Evolutionary conservation across 768 basidiomycete species (phyloP).

Genomic region (Steccherinum ochraceum): DNA sequence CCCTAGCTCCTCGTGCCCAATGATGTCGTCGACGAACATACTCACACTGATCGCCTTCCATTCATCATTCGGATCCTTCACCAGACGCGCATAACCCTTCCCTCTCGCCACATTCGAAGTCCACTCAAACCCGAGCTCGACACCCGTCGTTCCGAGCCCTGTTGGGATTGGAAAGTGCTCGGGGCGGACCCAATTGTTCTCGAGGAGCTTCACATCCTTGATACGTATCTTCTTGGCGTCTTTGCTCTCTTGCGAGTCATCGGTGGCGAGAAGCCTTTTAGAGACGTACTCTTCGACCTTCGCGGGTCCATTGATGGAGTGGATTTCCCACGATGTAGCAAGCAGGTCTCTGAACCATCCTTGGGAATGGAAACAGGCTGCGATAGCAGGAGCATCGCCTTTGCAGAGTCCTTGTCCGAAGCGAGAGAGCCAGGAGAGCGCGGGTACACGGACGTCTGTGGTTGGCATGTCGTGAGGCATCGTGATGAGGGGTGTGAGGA

Average conservation of each 20-base stretch:
- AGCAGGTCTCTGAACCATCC: conserved; percentile 21
- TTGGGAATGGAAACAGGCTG: conserved; percentile 8
- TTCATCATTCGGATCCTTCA: conserved; percentile 25
- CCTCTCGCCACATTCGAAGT: conserved; percentile 26
- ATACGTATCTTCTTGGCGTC: too few species aligned
- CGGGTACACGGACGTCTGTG: too few species aligned
- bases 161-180: too few species aligned
- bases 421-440: conserved; percentile 11
- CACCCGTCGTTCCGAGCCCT: conserved; percentile 2
- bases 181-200: conserved; percentile 9
- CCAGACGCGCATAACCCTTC: conserved; percentile 29
- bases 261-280: not conserved
- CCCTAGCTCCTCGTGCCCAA: too few species aligned
- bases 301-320: conserved; percentile 15
- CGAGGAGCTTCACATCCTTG: conserved; percentile 9
- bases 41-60: conserved; percentile 33
- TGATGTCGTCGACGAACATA: too few species aligned
- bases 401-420: conserved; percentile 5
- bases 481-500: too few species aligned
- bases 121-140: conserved; percentile 28
- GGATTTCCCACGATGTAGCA: conserved; percentile 19
- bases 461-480: too few species aligned
- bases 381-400: conserved; percentile 8
- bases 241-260: conserved; percentile 12
- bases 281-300: conserved; percentile 12